Conservation (phyloP, 345 rosid species). For the Linum usitatissimum region DNA sequence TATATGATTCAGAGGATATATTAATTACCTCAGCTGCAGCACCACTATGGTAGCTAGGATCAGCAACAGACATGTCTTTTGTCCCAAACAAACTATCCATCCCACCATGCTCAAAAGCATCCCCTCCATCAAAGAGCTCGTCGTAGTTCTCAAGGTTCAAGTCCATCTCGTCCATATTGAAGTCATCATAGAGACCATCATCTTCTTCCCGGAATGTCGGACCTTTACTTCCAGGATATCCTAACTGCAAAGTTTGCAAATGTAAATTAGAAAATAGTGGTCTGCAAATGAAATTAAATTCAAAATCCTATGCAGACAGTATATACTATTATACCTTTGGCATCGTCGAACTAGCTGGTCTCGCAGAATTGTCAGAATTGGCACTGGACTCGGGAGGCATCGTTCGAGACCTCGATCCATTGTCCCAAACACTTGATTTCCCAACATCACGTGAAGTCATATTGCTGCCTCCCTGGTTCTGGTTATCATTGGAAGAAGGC, state of each 20-base stretch:
- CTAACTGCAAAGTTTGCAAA: constrained; percentile 32
- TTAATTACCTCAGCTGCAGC: constrained; percentile 47
- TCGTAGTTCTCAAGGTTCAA: constrained; percentile 83
- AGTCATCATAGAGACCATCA: constrained; percentile 47
- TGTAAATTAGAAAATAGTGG: not conserved
- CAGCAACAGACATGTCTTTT: constrained; percentile 45
- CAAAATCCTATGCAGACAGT: not conserved
- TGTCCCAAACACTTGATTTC: constrained; percentile 29
- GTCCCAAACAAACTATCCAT: constrained; percentile 67
- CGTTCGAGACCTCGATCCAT: constrained; percentile 19
- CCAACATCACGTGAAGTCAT: constrained; percentile 9
- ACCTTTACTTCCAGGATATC: constrained; percentile 30
- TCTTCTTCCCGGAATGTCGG: constrained; percentile 43
- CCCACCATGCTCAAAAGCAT: constrained; percentile 76
- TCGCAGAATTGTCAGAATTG: constrained; percentile 24
- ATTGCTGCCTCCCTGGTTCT: constrained; percentile 19
- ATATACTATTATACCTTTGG: constrained; percentile 38
- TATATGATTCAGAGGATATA: constrained; percentile 3
- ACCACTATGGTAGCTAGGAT: constrained; percentile 47
- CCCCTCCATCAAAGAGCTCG: constrained; percentile 82
- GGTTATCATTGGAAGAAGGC: constrained; percentile 21
- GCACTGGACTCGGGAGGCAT: constrained; percentile 31
- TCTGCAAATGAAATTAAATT: not conserved
- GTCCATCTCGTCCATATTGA: constrained; percentile 73
- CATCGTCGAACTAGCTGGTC: constrained; percentile 29